Base-by-base conservation (phyloP, 345 rosid species). In the Populus nigra region DNA sequence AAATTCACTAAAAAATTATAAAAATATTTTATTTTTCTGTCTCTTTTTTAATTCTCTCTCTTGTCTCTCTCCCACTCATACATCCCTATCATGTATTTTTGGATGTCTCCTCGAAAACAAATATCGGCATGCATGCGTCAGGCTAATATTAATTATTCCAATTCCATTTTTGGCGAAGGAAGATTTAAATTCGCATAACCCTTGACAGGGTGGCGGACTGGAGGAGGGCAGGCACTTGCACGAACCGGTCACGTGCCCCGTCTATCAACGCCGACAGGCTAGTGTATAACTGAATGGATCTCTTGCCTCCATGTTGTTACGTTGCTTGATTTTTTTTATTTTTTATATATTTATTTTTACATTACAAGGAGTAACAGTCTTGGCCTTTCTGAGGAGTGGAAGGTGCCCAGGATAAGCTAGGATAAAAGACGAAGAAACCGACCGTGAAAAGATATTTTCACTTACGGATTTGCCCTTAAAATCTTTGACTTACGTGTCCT, bases 391-490 rank as follows among this genome's bases (percentile, higher is more conserved):
- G 12, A 65, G 68, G 23, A 10, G 8, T 8, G 23, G 1, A 49
- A 17, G 15, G 35, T 27, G 8, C 5, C 3, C 2, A 23, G n/a
- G 29, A 59, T 9, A n/a, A 5, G 29, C 25, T 11, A 33, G 10
- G 17, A 69, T n/a, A 35, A 79, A 53, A 65, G 72, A 76, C 81
- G 25, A 78, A 77, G 53, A 66, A 65, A 70, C 49, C 12, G 55
- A 73, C 73, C 43, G 15, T 6, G 17, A 33, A 45, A 1, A 65
- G 45, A n/a, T n/a, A n/a, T n/a, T n/a, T n/a, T n/a, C n/a, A n/a
- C n/a, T n/a, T 73, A 27, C 76, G 71, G 81, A 69, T 45, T 76
- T 78, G 83, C 83, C 67, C 75, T 73, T 55, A 3, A 31, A 36
- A 55, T 36, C 66, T 36, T 22, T 74, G 82, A 22, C 75, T 57